Conservation (phyloP, 202 grass and related monocot species). For the Setaria italica region DNA sequence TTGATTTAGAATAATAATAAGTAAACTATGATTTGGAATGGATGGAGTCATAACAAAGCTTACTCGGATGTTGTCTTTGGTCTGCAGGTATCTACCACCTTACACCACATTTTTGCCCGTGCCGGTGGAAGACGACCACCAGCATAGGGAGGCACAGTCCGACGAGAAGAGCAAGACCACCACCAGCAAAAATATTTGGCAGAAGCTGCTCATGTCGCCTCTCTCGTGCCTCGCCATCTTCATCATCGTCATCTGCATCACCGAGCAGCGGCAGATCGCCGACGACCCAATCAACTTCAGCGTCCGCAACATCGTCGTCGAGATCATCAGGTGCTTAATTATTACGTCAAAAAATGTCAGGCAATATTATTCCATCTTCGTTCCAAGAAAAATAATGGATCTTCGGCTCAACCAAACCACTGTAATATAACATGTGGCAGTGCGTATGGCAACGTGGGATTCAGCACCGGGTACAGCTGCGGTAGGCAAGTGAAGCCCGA, state of each 20-base stretch:
- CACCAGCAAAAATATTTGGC: constrained; percentile 36
- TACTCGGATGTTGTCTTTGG: background rate
- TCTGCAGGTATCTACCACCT: constrained; percentile 73
- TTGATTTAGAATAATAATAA: too few relatives aligned
- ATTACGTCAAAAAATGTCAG: background rate
- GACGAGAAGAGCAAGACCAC: constrained; percentile 7
- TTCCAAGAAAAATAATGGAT: background rate
- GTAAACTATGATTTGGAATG: too few relatives aligned
- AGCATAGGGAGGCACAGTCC: background rate
- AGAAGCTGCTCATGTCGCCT: constrained; percentile 57
- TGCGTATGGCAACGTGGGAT: constrained; percentile 85
- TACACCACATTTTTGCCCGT: constrained; percentile 64
- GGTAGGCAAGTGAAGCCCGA: constrained; percentile 51
- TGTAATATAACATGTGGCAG: constrained; percentile 36
- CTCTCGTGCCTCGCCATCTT: constrained; percentile 69
- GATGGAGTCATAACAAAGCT: too few relatives aligned
- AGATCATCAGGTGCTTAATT: constrained; percentile 65
- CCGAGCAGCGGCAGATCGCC: constrained; percentile 61
- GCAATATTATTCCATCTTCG: background rate
- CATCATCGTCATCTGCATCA: constrained; percentile 72
- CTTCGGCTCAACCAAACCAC: background rate
- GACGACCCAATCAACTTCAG: constrained; percentile 82
- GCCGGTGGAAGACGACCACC: background rate
- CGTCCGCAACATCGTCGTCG: constrained; percentile 71
- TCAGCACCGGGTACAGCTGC: constrained; percentile 86